These are phyloP conservation scores for Mallotus japonicus DNA, from an alignment of 441 rosid species.

Conservation along the genomic window DNA sequence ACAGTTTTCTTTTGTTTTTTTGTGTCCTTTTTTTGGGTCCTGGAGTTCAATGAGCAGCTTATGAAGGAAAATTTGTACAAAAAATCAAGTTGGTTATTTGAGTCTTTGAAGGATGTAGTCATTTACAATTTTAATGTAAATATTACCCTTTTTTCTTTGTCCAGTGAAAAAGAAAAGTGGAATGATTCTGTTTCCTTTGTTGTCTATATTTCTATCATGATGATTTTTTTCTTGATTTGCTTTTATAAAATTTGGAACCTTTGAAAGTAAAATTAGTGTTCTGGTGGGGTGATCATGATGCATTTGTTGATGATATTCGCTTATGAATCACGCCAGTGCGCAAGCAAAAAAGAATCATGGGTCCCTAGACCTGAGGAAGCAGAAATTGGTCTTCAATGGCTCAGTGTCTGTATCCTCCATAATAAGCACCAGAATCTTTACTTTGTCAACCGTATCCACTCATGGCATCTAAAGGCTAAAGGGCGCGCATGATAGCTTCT, in stretches of 20 bases:
- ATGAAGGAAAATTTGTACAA: conserved; percentile 38
- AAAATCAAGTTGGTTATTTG: not conserved
- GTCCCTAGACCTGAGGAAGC: not conserved
- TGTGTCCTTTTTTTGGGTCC: conserved; percentile 8
- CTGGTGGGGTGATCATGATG: not conserved
- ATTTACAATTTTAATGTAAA: conserved; percentile 19
- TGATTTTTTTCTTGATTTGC: not conserved
- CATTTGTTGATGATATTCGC: conserved; percentile 17
- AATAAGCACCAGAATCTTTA: conserved; percentile 11
- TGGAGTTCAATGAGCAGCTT: conserved; percentile 18
- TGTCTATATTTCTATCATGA: not conserved
- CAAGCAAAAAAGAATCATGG: not conserved
- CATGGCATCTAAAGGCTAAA: not conserved
- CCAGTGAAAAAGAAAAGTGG: not conserved
- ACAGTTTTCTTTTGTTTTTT: not conserved
- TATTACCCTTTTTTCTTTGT: not conserved
- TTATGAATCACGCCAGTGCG: conserved; percentile 27
- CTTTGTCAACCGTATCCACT: conserved; percentile 11
- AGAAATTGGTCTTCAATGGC: not conserved
- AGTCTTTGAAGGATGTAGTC: not conserved
- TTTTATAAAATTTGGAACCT: not conserved
- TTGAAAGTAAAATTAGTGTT: not conserved
- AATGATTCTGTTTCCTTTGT: not conserved
- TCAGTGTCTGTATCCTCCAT: conserved; percentile 3
- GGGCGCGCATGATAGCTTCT: not conserved